phyloP scores from a whole-genome alignment of 163 green algal species.

The Trebouxia gelatinosa region DNA sequence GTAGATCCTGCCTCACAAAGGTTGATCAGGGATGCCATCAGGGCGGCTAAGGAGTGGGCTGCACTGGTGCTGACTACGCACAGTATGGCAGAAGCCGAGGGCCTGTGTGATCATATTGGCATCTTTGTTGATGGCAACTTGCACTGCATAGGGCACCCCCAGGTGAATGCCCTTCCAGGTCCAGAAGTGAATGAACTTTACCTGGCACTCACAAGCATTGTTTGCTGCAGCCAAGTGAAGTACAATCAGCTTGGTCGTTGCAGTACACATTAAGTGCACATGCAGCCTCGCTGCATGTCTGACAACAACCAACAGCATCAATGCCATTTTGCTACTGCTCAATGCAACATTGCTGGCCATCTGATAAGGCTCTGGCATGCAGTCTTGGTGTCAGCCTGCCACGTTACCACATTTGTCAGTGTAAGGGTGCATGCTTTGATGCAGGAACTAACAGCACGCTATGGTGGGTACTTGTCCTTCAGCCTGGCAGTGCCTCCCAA shows the following conservation, averaged over 20 bases:
- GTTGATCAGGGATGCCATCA: constrained; percentile 91
- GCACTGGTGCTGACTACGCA: constrained; percentile 87
- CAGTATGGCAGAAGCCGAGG: constrained; percentile 67
- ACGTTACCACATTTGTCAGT: background rate
- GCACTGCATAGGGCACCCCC: constrained; percentile 83
- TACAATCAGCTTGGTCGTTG: too few species aligned
- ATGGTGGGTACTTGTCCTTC: constrained; percentile 21
- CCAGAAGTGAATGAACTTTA: too few species aligned
- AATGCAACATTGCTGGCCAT: background rate
- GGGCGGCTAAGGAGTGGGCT: constrained; percentile 68
- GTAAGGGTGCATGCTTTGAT: background rate
- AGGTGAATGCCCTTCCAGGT: too few species aligned
- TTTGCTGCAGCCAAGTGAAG: too few species aligned
- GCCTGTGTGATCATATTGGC: constrained; percentile 87
- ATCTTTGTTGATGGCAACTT: constrained; percentile 95
- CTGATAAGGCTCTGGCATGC: background rate
- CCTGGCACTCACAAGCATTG: too few species aligned
- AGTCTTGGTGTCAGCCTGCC: background rate
- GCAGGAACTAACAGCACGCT: constrained; percentile 13
- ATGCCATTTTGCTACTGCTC: background rate
- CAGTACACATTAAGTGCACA: background rate
- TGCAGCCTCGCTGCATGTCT: background rate
- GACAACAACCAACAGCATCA: background rate
- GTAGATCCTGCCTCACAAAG: constrained; percentile 75
- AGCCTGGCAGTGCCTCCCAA: constrained; percentile 3